Percentiles rank a stretch among this genome's conserved stretches.
Conservation (phyloP, 2,329 filamentous ascomycete genomes). For the Chrysoporthe austroafricana region DNA sequence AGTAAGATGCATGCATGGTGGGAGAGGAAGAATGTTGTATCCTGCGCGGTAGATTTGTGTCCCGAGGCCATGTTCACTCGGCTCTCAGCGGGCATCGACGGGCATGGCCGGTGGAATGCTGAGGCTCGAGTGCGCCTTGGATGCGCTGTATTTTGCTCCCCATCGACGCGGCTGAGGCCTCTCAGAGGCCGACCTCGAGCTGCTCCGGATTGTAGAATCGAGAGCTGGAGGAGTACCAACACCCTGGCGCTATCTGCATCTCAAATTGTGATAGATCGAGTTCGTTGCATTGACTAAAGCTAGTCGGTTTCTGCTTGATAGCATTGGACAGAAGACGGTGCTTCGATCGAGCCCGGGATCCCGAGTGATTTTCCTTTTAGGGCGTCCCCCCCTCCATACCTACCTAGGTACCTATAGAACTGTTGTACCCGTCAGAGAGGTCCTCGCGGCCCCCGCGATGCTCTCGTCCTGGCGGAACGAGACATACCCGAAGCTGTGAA, state of each 20-base stretch:
- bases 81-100: background rate
- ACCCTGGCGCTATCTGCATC: background rate
- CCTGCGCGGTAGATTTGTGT: background rate
- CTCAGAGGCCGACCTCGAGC: too few relatives aligned
- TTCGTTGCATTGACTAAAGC: background rate
- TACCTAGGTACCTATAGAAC: background rate
- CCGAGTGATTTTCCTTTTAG: background rate
- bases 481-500: background rate
- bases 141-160: background rate
- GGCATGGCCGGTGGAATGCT: background rate
- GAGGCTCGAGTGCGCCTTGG: background rate
- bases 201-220: too few relatives aligned
- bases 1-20: background rate
- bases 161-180: too few relatives aligned
- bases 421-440: background rate
- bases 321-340: background rate
- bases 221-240: too few relatives aligned
- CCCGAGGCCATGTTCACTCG: background rate
- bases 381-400: background rate
- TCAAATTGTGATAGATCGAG: background rate
- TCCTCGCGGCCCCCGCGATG: background rate
- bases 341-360: background rate
- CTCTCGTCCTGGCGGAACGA: background rate
- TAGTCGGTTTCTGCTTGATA: constrained; percentile 7
- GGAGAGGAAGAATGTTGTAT: background rate